Evolutionary conservation across 1,139 yeast species (phyloP), one percentile per base, ranked within the genome.

Genomic region (Suhomyces bolitotheri): DNA sequence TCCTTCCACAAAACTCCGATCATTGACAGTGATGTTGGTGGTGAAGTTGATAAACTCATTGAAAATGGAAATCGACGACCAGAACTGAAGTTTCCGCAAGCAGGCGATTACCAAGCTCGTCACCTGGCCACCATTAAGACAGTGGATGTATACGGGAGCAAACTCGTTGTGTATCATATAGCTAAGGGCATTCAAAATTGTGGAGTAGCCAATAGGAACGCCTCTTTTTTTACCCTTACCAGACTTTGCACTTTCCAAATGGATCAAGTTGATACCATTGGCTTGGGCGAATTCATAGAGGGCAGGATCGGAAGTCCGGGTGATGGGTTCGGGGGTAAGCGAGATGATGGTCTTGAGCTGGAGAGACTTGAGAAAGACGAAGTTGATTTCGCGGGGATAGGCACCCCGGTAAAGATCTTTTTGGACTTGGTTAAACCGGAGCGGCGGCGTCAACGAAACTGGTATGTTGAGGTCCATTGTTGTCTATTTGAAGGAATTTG

Each of bases 1-100:
- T 13, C 80, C 80, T 46, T 89, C 96, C 16, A 92, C 88, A 55
- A 90, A 92, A 36, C 68, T 71, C 41, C 96, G 69, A 53, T 90
- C 97, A 43, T 86, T 85, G 17, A 86, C 78, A 26, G 89, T 89
- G 29, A 87, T 80, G 34, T 80, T 82, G n/a, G 86, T 80, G 5
- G 90, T 77, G 56, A 78, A 89, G 43, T 81, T 78, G 30, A 85
- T 72, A 51, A 86, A 90, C 58, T 92, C 98, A 46, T 83, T 88
- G 49, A 85, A 80, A 11, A 92, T 88, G 0, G 96, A 82, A 6
- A 89, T 88, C 12, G 87, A 77, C 7, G 95, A 82, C 98, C 98
- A 92, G 50, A 84, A 80, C 26, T 88, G 86, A 22, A 86, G 64
- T 51, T 86, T 86, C 21, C 98, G 65, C 27, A 89, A 65, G 55